These are phyloP conservation scores for Fomitopsis schrenkii DNA, from an alignment of 1,284 basidiomycete genomes.

Conservation along the genomic window DNA sequence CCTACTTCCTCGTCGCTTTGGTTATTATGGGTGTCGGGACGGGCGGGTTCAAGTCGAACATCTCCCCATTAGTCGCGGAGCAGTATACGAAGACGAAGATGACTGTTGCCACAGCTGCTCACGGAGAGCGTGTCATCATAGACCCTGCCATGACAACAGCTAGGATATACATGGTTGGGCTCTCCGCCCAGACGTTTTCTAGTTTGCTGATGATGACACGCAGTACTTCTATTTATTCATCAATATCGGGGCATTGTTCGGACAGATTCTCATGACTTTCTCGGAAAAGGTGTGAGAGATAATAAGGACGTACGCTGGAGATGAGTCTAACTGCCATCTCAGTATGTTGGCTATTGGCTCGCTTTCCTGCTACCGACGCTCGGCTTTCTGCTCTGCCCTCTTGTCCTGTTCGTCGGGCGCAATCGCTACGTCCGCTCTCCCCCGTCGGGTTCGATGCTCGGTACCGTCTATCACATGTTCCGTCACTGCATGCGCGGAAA, in stretches of 20 bases:
- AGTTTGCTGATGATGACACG: not conserved
- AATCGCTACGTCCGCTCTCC: constrained; percentile 66
- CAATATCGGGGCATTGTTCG: constrained; percentile 72
- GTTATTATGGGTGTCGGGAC: constrained; percentile 63
- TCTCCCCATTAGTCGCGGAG: constrained; percentile 78
- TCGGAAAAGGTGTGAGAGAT: constrained; percentile 53
- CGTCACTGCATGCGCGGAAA: constrained; percentile 46
- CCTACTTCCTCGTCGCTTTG: constrained; percentile 61
- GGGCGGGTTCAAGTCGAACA: constrained; percentile 81
- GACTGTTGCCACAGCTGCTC: constrained; percentile 49
- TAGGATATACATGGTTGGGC: constrained; percentile 65
- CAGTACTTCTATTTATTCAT: constrained; percentile 80
- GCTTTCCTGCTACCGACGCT: constrained; percentile 67
- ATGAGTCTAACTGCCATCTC: not conserved
- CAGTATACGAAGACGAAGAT: constrained; percentile 59
- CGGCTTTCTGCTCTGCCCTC: constrained; percentile 65
- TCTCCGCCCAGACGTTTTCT: not conserved
- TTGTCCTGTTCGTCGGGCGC: constrained; percentile 65
- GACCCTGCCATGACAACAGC: constrained; percentile 74
- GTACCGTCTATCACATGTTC: constrained; percentile 46
- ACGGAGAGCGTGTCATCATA: constrained; percentile 77
- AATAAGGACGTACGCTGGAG: not conserved
- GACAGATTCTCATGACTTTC: constrained; percentile 70
- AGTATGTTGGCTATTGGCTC: constrained; percentile 71
- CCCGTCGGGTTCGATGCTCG: constrained; percentile 77